Base-by-base conservation (phyloP, 768 basidiomycete genomes). In the Boletus rubescentipes region DNA sequence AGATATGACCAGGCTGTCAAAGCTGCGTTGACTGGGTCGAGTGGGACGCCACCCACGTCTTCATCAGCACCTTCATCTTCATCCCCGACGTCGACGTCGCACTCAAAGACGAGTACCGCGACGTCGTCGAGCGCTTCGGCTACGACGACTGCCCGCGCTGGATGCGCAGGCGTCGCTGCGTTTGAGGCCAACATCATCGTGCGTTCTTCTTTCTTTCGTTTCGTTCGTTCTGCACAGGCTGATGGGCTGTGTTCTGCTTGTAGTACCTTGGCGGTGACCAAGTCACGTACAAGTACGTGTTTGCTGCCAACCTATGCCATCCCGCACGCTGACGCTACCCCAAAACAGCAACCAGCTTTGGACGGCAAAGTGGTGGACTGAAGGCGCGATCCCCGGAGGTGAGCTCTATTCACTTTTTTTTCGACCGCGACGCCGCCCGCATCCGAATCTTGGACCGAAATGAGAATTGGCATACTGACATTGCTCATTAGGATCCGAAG, bases 261-360 rank as follows among this genome's bases (percentile, higher is more conserved):
- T 34, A 81, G 77, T 84, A 84, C 60, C 51, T 59, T 23, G 77
- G 67, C 12, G 79, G 79, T 12, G 51, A 69, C 15, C 52, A 73
- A 40, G 80, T 70, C 16, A 69, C 67, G 16, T 80, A 75, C 62
- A 57, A 67, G 78, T 79, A 46, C 50, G 77, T 56, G 26, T 26
- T 26, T 6, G 26, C 26, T 26, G 3, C 26, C 26, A 26, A 26
- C n/a, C n/a, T n/a, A n/a, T n/a, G n/a, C n/a, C n/a, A n/a, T n/a
- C n/a, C n/a, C n/a, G n/a, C n/a, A n/a, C n/a, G n/a, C n/a, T n/a
- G n/a, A n/a, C n/a, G n/a, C n/a, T n/a, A n/a, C 9, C 26, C 7
- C 12, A 7, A 21, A 16, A 40, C 32, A 59, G 58, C 1, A 31
- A 45, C 11, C 18, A 53, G 11, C 38, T 63, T 7, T 64, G 49